These are phyloP conservation scores for Aspergillus eucalypticola DNA, from an alignment of 2,329 filamentous ascomycete genomes.

Conservation along the genomic window DNA sequence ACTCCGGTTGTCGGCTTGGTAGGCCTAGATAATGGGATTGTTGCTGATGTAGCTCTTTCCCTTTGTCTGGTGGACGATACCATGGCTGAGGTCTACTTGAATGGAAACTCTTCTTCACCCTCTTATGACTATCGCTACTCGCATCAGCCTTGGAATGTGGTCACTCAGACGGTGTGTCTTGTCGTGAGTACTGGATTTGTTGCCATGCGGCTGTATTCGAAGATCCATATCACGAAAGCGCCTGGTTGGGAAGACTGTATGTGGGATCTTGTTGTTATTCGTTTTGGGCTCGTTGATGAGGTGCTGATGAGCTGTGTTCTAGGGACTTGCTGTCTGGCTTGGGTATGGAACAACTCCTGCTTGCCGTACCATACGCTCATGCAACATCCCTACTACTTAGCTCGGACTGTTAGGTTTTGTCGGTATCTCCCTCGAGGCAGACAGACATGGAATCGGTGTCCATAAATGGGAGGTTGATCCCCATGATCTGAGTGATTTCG, in stretches of 20 bases:
- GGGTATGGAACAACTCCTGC: slow-evolving; percentile 15
- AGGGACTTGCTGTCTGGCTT: slow-evolving; percentile 24
- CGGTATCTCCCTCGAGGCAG: slow-evolving; percentile 22
- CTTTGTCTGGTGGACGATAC: not conserved
- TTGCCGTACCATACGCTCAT: not conserved
- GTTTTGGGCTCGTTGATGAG: not conserved
- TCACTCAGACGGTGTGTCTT: slow-evolving; percentile 23
- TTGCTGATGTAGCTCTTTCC: not conserved
- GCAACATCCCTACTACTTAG: slow-evolving; percentile 16
- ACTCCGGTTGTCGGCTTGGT: not conserved
- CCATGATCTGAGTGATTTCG: slow-evolving; percentile 20
- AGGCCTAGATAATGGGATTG: not conserved
- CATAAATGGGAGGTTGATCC: slow-evolving; percentile 20
- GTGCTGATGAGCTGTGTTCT: too few species aligned
- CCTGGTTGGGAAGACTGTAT: slow-evolving; percentile 27
- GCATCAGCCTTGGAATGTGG: slow-evolving; percentile 18
- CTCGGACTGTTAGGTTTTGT: slow-evolving; percentile 27
- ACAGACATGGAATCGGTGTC: slow-evolving; percentile 24
- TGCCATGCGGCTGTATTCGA: slow-evolving; percentile 27
- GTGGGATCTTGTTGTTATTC: slow-evolving; percentile 1
- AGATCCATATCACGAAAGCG: slow-evolving; percentile 27
- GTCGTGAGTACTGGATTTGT: slow-evolving; percentile 21
- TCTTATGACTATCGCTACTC: slow-evolving; percentile 15
- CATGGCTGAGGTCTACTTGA: not conserved
- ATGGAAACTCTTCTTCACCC: not conserved